Conservation (phyloP, 2,329 filamentous ascomycete genomes). For the Eutypella sp. region DNA sequence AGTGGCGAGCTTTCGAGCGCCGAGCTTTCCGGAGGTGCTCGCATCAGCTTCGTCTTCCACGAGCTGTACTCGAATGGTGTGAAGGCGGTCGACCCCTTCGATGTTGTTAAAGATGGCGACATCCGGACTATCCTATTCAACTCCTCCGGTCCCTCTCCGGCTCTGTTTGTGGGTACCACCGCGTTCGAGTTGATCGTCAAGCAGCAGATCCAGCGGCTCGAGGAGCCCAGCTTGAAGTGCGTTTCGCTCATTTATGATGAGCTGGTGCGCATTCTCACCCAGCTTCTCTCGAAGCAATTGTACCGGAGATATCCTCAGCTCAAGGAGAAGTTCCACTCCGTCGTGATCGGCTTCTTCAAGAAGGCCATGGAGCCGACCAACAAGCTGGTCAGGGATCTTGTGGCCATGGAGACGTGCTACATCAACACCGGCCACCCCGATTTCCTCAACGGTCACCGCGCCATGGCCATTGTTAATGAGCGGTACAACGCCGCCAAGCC, state of each 20-base stretch:
- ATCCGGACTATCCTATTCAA: slow-evolving; percentile 98
- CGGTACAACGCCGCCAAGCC: slow-evolving; percentile 77
- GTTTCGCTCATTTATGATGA: slow-evolving; percentile 97
- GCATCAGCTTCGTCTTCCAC: slow-evolving; percentile 99
- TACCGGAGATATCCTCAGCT: slow-evolving; percentile 90
- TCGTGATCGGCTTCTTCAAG: slow-evolving; percentile 94
- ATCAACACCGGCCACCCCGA: slow-evolving; percentile 98
- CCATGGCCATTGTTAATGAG: slow-evolving; percentile 98
- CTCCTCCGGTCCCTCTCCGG: slow-evolving; percentile 95
- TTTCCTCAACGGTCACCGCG: slow-evolving; percentile 92
- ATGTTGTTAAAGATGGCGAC: slow-evolving; percentile 94
- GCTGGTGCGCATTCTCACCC: slow-evolving; percentile 87
- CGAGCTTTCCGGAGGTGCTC: slow-evolving; percentile 90
- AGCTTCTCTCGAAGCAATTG: slow-evolving; percentile 80
- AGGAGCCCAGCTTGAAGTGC: slow-evolving; percentile 96
- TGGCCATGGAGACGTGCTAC: slow-evolving; percentile 94
- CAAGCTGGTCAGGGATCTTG: slow-evolving; percentile 89
- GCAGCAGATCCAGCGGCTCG: slow-evolving; percentile 93
- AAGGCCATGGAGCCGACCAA: slow-evolving; percentile 98
- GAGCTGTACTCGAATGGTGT: slow-evolving; percentile 96
- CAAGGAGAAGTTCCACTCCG: slow-evolving; percentile 93
- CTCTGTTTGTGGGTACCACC: slow-evolving; percentile 92
- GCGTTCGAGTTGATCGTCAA: slow-evolving; percentile 99
- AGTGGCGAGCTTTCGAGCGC: slow-evolving; percentile 92
- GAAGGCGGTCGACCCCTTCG: slow-evolving; percentile 96